Percentiles rank a stretch among this genome's conserved stretches.
These are phyloP conservation scores for Melanomma pulvis-pyrius DNA, from an alignment of 495 filamentous ascomycete species.

Conservation along the genomic window DNA sequence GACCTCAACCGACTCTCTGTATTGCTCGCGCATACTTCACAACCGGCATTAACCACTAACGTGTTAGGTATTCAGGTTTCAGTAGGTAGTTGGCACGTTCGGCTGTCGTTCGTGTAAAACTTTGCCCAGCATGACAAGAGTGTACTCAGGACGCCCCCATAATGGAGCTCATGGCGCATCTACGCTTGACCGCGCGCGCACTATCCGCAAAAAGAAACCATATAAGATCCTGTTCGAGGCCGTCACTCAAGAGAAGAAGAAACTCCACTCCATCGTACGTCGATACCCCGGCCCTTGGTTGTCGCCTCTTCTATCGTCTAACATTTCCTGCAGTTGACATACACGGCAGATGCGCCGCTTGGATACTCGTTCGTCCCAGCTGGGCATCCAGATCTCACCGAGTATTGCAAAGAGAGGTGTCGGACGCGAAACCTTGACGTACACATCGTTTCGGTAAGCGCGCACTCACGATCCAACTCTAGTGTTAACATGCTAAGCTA, in stretches of 20 bases:
- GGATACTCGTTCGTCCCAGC: conserved; percentile 84
- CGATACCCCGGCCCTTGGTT: not conserved
- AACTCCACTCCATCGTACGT: conserved; percentile 60
- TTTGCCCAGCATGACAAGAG: not conserved
- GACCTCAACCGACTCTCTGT: not conserved
- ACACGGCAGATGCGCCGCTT: conserved; percentile 57
- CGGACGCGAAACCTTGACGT: conserved; percentile 67
- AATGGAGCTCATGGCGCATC: not conserved
- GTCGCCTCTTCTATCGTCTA: not conserved
- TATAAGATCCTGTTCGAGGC: conserved; percentile 63
- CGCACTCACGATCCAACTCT: not conserved
- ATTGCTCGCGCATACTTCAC: not conserved
- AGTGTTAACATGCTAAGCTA: conserved; percentile 42
- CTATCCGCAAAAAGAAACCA: conserved; percentile 45
- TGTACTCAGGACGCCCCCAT: not conserved
- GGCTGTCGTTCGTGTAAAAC: not conserved
- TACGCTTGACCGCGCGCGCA: not conserved
- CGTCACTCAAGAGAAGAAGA: conserved; percentile 63
- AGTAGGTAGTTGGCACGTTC: not conserved
- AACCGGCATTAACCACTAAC: not conserved
- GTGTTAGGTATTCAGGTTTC: not conserved
- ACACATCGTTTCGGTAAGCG: conserved; percentile 77
- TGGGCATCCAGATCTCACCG: conserved; percentile 75
- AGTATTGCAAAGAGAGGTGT: conserved; percentile 77
- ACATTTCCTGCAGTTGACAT: conserved; percentile 34